Evolutionary conservation across 2,329 filamentous ascomycete genomes (phyloP).

Genomic region (Metarhizium robertsii): DNA sequence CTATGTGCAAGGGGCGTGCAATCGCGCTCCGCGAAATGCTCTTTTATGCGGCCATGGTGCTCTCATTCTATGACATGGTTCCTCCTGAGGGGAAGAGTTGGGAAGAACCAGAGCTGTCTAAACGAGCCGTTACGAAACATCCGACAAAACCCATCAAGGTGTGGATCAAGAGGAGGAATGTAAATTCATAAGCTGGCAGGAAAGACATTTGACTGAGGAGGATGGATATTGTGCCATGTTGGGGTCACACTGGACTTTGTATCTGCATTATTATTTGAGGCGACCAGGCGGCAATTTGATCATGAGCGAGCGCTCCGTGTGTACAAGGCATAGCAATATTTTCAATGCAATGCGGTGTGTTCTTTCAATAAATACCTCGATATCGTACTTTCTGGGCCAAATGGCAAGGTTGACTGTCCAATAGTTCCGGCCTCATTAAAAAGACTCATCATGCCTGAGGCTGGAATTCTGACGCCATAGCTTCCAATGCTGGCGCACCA

Average conservation of each 20-base stretch:
- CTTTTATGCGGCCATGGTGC: constrained; percentile 23
- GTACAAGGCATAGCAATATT: not conserved
- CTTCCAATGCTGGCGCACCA: constrained; percentile 2
- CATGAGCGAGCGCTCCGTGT: not conserved
- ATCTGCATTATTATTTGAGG: not conserved
- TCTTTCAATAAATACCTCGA: too few relatives aligned
- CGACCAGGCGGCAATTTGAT: not conserved
- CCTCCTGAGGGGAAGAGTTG: constrained; percentile 19
- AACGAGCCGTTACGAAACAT: constrained; percentile 17
- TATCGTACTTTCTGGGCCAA: too few relatives aligned
- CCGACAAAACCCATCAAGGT: constrained; percentile 19
- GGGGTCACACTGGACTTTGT: not conserved
- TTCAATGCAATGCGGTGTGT: too few relatives aligned
- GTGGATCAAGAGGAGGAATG: constrained; percentile 21
- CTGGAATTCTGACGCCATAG: constrained; percentile 7
- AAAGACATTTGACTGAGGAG: not conserved
- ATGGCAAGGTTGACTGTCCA: too few relatives aligned
- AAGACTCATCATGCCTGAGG: constrained; percentile 2
- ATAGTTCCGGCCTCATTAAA: too few relatives aligned
- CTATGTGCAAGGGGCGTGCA: constrained; percentile 22
- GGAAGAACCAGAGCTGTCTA: constrained; percentile 15
- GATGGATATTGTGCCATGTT: not conserved
- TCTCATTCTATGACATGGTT: constrained; percentile 27
- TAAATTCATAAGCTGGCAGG: not conserved
- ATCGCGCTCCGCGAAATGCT: constrained; percentile 25